A percentile compares a stretch with the other conserved stretches of the same genome.
phyloP scores from a whole-genome alignment of 1,284 basidiomycete genomes.

The Termitomyces sp. region DNA sequence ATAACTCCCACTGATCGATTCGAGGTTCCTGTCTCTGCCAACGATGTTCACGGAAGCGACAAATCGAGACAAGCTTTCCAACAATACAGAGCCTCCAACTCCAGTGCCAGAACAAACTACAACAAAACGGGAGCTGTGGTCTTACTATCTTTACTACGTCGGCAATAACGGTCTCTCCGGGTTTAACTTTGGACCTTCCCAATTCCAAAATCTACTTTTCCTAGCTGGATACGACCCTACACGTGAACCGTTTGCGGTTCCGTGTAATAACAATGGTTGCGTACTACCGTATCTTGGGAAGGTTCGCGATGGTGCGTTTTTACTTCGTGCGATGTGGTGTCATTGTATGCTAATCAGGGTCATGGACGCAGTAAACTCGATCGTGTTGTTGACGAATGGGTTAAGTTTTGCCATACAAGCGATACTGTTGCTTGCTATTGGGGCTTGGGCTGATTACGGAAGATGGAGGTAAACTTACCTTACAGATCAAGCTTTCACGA shows the following conservation, averaged over 20 bases:
- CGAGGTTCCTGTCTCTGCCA: no score
- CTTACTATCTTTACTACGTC: slow-evolving; percentile 69
- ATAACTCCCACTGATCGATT: no score
- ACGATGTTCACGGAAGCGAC: neutral
- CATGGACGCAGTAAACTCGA: slow-evolving; percentile 57
- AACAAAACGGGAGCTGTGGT: slow-evolving; percentile 55
- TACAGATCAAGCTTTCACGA: neutral
- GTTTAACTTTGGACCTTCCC: slow-evolving; percentile 73
- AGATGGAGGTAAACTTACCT: slow-evolving; percentile 50
- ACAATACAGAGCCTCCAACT: neutral
- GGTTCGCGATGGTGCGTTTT: slow-evolving; percentile 50
- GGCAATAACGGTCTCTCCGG: slow-evolving; percentile 70
- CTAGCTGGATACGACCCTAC: slow-evolving; percentile 66
- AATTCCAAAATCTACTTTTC: slow-evolving; percentile 72
- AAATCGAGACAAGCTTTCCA: neutral
- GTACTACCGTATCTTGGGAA: slow-evolving; percentile 65
- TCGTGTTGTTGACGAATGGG: slow-evolving; percentile 72
- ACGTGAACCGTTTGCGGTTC: slow-evolving; percentile 44
- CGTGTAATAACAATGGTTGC: slow-evolving; percentile 51
- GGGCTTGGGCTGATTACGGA: slow-evolving; percentile 78
- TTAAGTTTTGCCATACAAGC: slow-evolving; percentile 73
- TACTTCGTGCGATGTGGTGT: neutral
- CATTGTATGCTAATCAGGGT: neutral
- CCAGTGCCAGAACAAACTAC: slow-evolving; percentile 33
- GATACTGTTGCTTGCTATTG: slow-evolving; percentile 56